phyloP scores from a whole-genome alignment of 306 rosid species.

The Leucaena leucocephala region DNA sequence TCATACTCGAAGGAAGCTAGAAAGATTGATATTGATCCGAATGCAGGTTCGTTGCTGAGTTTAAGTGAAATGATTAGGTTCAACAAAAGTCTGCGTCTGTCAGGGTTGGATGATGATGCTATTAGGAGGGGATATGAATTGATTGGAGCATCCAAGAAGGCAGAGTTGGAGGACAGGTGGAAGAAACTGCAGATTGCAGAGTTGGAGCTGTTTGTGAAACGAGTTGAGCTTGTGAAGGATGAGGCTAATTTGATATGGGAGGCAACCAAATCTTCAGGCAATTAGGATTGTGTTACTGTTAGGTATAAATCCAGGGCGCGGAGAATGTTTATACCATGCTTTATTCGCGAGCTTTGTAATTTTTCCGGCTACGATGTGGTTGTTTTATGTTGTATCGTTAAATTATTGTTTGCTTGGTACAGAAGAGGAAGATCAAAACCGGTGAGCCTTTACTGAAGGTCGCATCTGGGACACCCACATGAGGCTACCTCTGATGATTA shows the following conservation, averaged over 20 bases:
- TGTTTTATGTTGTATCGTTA: not conserved
- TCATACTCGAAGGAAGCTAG: conserved; percentile 22
- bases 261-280: conserved; percentile 41
- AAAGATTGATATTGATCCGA: conserved; percentile 24
- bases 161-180: conserved; percentile 60
- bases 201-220: conserved; percentile 46
- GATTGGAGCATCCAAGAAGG: conserved; percentile 45
- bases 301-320: conserved; percentile 23
- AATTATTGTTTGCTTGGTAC: not conserved
- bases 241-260: conserved; percentile 48
- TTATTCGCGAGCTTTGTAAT: not conserved
- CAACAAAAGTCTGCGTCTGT: conserved; percentile 28
- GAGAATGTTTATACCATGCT: not conserved
- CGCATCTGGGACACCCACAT: not conserved
- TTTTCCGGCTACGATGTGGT: not conserved
- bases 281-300: conserved; percentile 26
- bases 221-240: conserved; percentile 42
- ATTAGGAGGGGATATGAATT: conserved; percentile 46
- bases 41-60: not conserved
- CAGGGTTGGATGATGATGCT: conserved; percentile 37
- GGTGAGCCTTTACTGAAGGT: not conserved
- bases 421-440: not conserved
- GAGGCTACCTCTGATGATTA: not conserved
- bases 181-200: conserved; percentile 51
- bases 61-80: conserved; percentile 38